phyloP scores from a whole-genome alignment of 1,139 yeast species.

The Lodderomyces oxycetoniae region DNA sequence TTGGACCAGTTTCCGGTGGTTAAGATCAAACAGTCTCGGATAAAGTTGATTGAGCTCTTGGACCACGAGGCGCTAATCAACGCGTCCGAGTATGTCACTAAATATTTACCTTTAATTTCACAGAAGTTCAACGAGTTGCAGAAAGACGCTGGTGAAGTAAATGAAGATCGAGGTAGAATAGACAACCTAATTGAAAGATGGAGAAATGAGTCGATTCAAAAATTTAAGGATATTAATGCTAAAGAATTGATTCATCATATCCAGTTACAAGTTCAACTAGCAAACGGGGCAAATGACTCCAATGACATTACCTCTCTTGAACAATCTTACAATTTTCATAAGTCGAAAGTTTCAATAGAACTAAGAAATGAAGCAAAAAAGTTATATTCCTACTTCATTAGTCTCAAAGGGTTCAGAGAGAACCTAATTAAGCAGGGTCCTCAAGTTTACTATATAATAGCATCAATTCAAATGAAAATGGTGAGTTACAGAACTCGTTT shows the following conservation, averaged over 20 bases:
- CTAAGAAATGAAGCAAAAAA: slow-evolving; percentile 14
- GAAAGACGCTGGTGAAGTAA: slow-evolving; percentile 22
- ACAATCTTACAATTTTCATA: neutral
- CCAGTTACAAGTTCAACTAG: neutral
- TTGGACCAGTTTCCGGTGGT: slow-evolving; percentile 35
- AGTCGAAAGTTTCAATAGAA: slow-evolving; percentile 2
- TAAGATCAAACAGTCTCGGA: slow-evolving; percentile 13
- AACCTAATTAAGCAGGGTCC: slow-evolving; percentile 24
- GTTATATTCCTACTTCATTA: slow-evolving; percentile 15
- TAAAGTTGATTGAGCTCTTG: slow-evolving; percentile 24
- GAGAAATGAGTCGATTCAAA: slow-evolving; percentile 32
- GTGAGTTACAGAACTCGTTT: slow-evolving; percentile 33
- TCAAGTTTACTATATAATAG: slow-evolving; percentile 29
- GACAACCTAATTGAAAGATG: slow-evolving; percentile 32
- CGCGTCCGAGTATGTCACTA: slow-evolving; percentile 22
- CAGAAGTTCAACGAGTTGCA: slow-evolving; percentile 40
- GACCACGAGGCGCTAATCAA: slow-evolving; percentile 21
- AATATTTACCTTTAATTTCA: slow-evolving; percentile 29
- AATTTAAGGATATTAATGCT: slow-evolving; percentile 22
- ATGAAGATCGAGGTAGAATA: slow-evolving; percentile 24
- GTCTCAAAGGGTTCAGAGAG: slow-evolving; percentile 23
- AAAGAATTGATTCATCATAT: slow-evolving; percentile 6
- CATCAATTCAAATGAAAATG: slow-evolving; percentile 37
- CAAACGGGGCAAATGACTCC: neutral
- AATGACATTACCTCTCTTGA: neutral